Conservation (phyloP, 2,329 filamentous ascomycete genomes). For the Penicillium sp. region DNA sequence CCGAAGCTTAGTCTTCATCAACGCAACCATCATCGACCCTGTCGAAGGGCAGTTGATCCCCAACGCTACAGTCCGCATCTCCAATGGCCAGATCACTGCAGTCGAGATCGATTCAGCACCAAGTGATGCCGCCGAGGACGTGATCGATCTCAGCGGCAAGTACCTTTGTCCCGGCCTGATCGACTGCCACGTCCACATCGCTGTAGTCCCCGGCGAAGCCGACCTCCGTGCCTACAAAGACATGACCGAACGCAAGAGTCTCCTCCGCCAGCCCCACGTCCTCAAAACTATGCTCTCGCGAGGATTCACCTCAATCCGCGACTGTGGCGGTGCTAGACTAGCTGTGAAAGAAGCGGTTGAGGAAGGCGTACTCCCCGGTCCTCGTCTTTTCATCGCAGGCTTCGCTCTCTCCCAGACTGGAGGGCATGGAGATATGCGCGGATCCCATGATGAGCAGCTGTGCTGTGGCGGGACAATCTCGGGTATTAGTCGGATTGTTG, state of each 20-base stretch:
- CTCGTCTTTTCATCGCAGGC: conserved; percentile 55
- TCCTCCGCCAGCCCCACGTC: conserved; percentile 21
- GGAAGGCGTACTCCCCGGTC: conserved; percentile 56
- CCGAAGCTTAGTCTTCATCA: conserved; percentile 9
- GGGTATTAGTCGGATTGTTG: conserved; percentile 45
- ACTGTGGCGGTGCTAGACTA: conserved; percentile 56
- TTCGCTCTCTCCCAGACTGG: conserved; percentile 58
- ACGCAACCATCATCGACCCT: conserved; percentile 21
- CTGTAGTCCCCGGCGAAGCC: conserved; percentile 44
- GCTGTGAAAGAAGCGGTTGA: conserved; percentile 54
- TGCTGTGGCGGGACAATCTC: conserved; percentile 50
- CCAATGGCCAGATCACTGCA: conserved; percentile 13
- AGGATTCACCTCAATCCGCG: conserved; percentile 59
- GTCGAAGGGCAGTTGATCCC: conserved; percentile 12
- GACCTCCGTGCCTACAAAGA: conserved; percentile 20
- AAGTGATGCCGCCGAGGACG: neutral
- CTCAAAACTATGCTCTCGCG: conserved; percentile 51
- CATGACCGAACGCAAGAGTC: conserved; percentile 18
- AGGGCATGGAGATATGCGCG: conserved; percentile 55
- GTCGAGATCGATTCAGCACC: conserved; percentile 1
- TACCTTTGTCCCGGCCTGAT: conserved; percentile 54
- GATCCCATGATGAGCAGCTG: conserved; percentile 37
- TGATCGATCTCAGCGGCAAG: conserved; percentile 44
- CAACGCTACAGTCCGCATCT: conserved; percentile 16
- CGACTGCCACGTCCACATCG: conserved; percentile 53